Conservation (phyloP, 345 rosid species). For the Leavenworthia alabamica region DNA sequence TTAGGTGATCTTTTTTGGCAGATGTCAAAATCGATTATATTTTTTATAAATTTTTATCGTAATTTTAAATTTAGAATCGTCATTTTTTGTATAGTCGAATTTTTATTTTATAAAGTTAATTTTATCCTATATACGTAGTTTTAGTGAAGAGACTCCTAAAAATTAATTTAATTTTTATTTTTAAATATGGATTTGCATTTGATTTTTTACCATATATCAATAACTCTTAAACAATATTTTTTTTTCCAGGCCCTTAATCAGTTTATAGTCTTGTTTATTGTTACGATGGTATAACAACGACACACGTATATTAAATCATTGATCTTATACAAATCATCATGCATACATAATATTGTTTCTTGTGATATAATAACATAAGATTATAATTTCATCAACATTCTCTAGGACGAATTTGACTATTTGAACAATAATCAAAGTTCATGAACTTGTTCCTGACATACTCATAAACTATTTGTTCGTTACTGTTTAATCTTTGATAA, state of each 20-base stretch:
- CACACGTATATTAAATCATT: background rate
- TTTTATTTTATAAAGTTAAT: no score
- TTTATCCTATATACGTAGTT: no score
- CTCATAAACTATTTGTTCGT: conserved; percentile 11
- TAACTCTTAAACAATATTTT: background rate
- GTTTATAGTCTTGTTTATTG: no score
- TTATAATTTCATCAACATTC: conserved; percentile 22
- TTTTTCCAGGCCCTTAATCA: no score
- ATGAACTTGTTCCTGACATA: conserved; percentile 22
- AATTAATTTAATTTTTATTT: no score
- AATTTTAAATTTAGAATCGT: no score
- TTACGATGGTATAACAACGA: background rate
- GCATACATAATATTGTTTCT: background rate
- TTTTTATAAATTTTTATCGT: no score
- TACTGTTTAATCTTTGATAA: conserved; percentile 16
- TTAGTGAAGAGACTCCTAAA: no score
- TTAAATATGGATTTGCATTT: background rate
- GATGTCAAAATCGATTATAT: no score
- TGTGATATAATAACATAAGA: background rate
- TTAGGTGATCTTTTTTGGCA: no score
- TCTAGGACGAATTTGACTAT: conserved; percentile 18
- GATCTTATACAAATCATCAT: background rate
- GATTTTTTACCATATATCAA: background rate
- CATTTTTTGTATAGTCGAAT: no score
- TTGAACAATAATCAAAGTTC: conserved; percentile 32